Evolutionary conservation across 2,329 filamentous ascomycete genomes (phyloP).

Genomic region (Ceratocystis colombiana): DNA sequence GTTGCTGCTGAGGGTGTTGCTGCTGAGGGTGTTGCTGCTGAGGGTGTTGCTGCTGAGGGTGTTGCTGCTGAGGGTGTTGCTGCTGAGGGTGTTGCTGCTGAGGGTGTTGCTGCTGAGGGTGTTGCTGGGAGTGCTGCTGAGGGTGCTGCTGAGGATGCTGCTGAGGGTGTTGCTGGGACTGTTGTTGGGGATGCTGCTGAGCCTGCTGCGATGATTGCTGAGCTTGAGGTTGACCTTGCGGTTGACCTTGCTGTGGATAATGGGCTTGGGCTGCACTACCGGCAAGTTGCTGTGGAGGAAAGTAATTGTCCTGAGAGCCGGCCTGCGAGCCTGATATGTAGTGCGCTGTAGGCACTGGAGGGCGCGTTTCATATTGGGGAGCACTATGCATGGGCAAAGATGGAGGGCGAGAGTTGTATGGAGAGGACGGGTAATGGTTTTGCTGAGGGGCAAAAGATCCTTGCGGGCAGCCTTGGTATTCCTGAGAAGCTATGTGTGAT

Average conservation of each 20-base stretch:
- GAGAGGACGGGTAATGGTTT: slow-evolving; percentile 21
- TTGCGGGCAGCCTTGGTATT: slow-evolving; percentile 34
- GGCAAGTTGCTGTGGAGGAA: slow-evolving; percentile 2
- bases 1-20: too few relatives aligned
- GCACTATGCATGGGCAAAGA: slow-evolving; percentile 8
- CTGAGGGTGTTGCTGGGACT: slow-evolving; percentile 28
- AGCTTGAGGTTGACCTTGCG: slow-evolving; percentile 31
- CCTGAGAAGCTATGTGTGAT: slow-evolving; percentile 37
- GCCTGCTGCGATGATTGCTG: slow-evolving; percentile 32
- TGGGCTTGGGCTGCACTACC: not conserved
- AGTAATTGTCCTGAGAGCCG: slow-evolving; percentile 8
- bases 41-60: slow-evolving; percentile 29
- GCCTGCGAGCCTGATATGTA: not conserved
- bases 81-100: slow-evolving; percentile 24
- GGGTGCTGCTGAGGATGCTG: slow-evolving; percentile 32
- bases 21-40: slow-evolving; percentile 18
- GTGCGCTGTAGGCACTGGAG: slow-evolving; percentile 6
- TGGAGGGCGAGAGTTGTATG: slow-evolving; percentile 18
- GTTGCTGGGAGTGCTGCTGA: slow-evolving; percentile 29
- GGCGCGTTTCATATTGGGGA: slow-evolving; percentile 9
- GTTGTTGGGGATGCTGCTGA: slow-evolving; percentile 28
- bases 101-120: slow-evolving; percentile 31
- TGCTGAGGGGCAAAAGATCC: slow-evolving; percentile 27
- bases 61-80: slow-evolving; percentile 28
- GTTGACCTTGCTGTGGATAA: slow-evolving; percentile 5